Conservation (phyloP, 164 flowering plant species). For the Tetrastigma voinierianum region DNA sequence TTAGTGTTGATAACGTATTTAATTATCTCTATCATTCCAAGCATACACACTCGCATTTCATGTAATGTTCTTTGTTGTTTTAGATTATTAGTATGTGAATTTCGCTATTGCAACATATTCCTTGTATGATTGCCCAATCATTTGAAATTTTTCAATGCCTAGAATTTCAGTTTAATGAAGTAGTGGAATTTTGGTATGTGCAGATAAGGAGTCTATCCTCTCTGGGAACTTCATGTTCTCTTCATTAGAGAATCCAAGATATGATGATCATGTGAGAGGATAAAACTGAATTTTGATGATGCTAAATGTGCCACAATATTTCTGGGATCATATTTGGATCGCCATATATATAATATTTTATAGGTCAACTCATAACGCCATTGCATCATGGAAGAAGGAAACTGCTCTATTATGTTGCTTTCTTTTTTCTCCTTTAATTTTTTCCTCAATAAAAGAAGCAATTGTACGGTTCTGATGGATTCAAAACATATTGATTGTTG, state of each 20-base stretch:
- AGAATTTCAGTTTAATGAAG: constrained; percentile 1
- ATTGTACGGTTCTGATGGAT: too few relatives aligned
- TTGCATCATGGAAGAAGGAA: too few relatives aligned
- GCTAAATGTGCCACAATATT: too few relatives aligned
- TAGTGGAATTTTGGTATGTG: constrained; percentile 14
- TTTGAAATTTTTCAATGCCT: neutral
- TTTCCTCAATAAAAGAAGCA: too few relatives aligned
- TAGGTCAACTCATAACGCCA: too few relatives aligned
- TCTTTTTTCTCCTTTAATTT: too few relatives aligned
- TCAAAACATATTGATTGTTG: too few relatives aligned
- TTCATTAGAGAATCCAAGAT: constrained; percentile 36
- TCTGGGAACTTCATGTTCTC: constrained; percentile 94
- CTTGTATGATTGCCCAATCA: neutral
- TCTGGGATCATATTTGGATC: too few relatives aligned
- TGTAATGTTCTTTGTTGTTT: neutral
- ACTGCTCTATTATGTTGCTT: too few relatives aligned
- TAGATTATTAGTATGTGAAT: neutral
- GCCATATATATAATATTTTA: too few relatives aligned
- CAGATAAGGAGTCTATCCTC: constrained; percentile 81
- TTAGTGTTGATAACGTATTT: neutral
- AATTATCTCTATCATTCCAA: neutral
- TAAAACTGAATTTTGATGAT: neutral
- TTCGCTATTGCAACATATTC: neutral
- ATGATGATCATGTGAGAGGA: constrained; percentile 8
- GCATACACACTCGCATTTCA: neutral